These are phyloP conservation scores for Pilaira anomala DNA, from an alignment of 192 early-diverging fungal genomes.

Conservation along the genomic window DNA sequence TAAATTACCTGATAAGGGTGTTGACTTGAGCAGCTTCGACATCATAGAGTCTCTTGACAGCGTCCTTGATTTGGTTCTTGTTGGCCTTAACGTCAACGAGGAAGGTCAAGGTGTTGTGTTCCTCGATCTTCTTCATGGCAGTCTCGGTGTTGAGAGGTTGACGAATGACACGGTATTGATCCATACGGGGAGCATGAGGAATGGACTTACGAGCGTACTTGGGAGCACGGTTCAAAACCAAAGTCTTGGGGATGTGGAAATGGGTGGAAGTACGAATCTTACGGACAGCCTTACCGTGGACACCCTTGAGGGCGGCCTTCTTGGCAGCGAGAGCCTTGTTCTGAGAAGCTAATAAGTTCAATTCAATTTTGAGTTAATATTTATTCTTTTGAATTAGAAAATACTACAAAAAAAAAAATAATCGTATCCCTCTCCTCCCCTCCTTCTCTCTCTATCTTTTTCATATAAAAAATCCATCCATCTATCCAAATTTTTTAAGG, in stretches of 20 bases:
- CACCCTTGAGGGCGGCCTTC: conserved; percentile 97
- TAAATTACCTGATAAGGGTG: conserved; percentile 75
- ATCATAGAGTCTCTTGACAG: conserved; percentile 96
- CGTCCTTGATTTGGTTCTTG: conserved; percentile 98
- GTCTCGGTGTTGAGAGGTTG: conserved; percentile 96
- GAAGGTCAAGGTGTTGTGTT: conserved; percentile 99
- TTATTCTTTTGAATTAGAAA: not conserved
- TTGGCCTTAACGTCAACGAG: conserved; percentile 94
- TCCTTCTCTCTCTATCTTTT: too few species aligned
- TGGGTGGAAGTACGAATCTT: conserved; percentile 89
- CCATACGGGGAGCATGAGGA: conserved; percentile 73
- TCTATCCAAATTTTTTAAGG: not conserved
- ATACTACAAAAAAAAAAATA: not conserved
- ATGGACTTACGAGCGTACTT: conserved; percentile 93
- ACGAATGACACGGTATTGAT: conserved; percentile 87
- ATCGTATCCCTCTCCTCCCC: not conserved
- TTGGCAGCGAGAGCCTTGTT: conserved; percentile 90
- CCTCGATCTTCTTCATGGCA: conserved; percentile 99
- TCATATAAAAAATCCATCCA: not conserved
- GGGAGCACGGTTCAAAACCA: conserved; percentile 81
- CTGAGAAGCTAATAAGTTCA: not conserved
- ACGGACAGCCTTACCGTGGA: conserved; percentile 72
- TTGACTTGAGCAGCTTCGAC: conserved; percentile 94
- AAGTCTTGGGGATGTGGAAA: conserved; percentile 97
- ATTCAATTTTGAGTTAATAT: not conserved